Evolutionary conservation across 2,329 filamentous ascomycete genomes (phyloP).

Genomic region (Neonectria sp.): DNA sequence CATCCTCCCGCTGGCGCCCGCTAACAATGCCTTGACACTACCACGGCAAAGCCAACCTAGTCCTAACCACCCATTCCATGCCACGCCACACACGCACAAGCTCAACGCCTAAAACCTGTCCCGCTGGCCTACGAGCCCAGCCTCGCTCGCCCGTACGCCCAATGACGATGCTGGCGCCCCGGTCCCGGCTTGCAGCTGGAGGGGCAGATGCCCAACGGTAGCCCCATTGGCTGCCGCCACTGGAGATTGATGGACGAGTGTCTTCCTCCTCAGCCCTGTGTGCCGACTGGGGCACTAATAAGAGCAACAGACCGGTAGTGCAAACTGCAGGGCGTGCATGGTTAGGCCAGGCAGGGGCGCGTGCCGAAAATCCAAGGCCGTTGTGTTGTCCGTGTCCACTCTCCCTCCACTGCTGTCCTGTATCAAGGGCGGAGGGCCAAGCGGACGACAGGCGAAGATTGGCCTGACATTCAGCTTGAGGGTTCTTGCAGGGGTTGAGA

Average conservation of each 20-base stretch:
- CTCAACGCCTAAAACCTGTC: background rate
- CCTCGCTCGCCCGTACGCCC: background rate
- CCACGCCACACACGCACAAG: background rate
- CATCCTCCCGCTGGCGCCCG: too few species aligned
- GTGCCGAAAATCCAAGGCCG: background rate
- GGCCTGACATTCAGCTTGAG: background rate
- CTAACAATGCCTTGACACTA: too few species aligned
- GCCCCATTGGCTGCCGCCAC: background rate
- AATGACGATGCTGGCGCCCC: background rate
- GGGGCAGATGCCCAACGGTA: background rate
- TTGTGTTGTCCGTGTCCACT: background rate
- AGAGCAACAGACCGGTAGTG: background rate
- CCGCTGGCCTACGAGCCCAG: background rate
- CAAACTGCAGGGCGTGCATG: background rate
- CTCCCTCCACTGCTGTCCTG: background rate
- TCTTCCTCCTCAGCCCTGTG: conserved; percentile 35
- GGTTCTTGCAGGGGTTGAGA: background rate
- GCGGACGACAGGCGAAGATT: background rate
- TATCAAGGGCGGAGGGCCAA: background rate
- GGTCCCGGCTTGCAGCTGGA: background rate
- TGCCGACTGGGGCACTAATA: background rate
- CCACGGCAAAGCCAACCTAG: background rate
- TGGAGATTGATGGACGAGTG: background rate
- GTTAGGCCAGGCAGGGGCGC: background rate
- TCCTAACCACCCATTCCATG: background rate